Base-by-base conservation (phyloP, 371 early-diverging fungal genomes). In the Zychaea mexicana region DNA sequence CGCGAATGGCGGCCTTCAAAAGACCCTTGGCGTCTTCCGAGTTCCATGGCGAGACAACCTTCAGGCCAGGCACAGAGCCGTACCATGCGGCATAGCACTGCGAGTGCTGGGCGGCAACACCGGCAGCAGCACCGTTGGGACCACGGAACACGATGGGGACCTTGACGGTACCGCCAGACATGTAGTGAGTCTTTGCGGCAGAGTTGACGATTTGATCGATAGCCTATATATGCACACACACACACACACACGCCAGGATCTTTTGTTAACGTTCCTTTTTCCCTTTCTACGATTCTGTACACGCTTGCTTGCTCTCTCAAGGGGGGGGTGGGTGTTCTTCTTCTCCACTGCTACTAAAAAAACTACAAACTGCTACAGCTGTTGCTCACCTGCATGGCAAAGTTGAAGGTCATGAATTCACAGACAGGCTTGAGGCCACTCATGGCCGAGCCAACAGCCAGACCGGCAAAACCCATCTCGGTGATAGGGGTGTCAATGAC, bases 381-480 rank as follows among this genome's bases (percentile, higher is more conserved):
- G n/a, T n/a, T n/a, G n/a, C n/a, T 42, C n/a, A 93, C 95, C 90
- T 99, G 99, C 95, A 99, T 94, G 49, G 98, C 93, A 89, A 99
- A 99, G 92, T 98, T 99, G 86, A 94, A 98, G 55, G 99, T 99
- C 99, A 99, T 99, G 86, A 98, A 99, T 81, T 99, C 99, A 86
- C 98, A 97, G 66, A 99, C 90, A 42, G 99, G 99, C 86, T 92
- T 94, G 46, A 99, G 86, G 31, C 99, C 99, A 64, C 90, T 83
- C 66, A 97, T 89, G 31, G 98, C 97, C 39, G 99, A 91, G 65
- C 99, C 99, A 52, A 98, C 93, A 72, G 99, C 99, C 60, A 99
- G 77, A 77, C 99, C 99, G 66, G 98, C 95, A 73, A 99, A 98
- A 60, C 99, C 99, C 85, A 95, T 94, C 82, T 99, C 99, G 39